Evolutionary conservation across 768 basidiomycete species (phyloP).

Genomic region (Leccinum boreale): DNA sequence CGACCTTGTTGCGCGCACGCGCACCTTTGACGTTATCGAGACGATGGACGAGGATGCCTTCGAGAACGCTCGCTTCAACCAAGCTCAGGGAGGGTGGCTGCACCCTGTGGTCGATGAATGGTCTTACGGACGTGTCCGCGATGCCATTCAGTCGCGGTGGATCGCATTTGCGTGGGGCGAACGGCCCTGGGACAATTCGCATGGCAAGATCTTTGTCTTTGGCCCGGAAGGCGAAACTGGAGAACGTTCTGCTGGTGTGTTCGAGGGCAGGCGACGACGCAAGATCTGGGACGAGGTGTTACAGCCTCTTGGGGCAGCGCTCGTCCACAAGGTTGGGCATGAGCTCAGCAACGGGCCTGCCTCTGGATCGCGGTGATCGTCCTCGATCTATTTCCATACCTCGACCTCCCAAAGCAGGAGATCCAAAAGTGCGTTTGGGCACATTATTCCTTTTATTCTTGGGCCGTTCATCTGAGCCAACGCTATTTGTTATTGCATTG

Average conservation of each 20-base stretch:
- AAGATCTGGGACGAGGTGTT: constrained; percentile 63
- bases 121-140: constrained; percentile 63
- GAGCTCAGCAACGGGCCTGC: constrained; percentile 73
- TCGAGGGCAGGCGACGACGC: constrained; percentile 60
- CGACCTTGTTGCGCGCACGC: constrained; percentile 14
- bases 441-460: background rate
- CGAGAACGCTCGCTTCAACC: constrained; percentile 5
- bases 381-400: background rate
- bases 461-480: background rate
- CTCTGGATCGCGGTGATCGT: constrained; percentile 19
- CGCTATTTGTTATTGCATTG: constrained; percentile 1
- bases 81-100: constrained; percentile 45
- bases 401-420: background rate
- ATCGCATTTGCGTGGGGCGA: constrained; percentile 72
- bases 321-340: constrained; percentile 70
- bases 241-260: constrained; percentile 61
- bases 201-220: constrained; percentile 69
- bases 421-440: constrained; percentile 10
- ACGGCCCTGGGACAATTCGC: constrained; percentile 59
- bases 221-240: constrained; percentile 82
- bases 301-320: constrained; percentile 60
- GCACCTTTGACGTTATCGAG: constrained; percentile 27
- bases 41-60: constrained; percentile 24
- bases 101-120: constrained; percentile 61
- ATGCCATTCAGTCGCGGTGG: constrained; percentile 73